A percentile compares a stretch with the other conserved stretches of the same genome.
Conservation (phyloP, 2,329 filamentous ascomycete species). For the Colletotrichum cordylinicola region DNA sequence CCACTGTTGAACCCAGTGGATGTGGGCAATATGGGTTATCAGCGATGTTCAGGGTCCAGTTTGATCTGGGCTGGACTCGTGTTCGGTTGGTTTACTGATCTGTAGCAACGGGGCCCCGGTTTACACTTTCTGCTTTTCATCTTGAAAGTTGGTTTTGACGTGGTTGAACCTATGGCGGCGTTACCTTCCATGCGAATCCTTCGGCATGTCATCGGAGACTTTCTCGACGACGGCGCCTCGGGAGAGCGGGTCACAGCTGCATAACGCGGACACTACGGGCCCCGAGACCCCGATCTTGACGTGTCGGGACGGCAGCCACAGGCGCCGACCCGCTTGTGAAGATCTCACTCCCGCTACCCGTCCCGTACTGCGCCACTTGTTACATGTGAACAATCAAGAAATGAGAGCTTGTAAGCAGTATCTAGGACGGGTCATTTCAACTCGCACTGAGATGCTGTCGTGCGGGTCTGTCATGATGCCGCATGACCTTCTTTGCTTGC, state of each 20-base stretch:
- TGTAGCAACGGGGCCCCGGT: not conserved
- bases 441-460: not conserved
- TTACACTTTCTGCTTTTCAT: not conserved
- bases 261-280: not conserved
- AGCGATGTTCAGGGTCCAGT: not conserved
- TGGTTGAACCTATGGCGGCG: not conserved
- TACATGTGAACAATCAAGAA: rapidly evolving
- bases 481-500: not conserved
- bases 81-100: not conserved
- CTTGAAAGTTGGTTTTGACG: not conserved
- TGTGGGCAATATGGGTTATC: not conserved
- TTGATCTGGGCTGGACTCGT: not conserved
- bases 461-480: not conserved
- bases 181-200: not conserved
- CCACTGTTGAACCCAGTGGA: not conserved
- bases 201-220: not conserved
- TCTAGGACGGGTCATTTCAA: not conserved
- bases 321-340: not conserved
- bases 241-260: not conserved
- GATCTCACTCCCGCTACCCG: not conserved
- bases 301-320: not conserved
- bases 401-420: rapidly evolving
- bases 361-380: not conserved
- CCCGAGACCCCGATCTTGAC: not conserved
- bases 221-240: not conserved